Percentiles rank a stretch among this genome's conserved stretches.
Evolutionary conservation across 306 rosid genomes (phyloP).

Genomic region (Vigna mungo): DNA sequence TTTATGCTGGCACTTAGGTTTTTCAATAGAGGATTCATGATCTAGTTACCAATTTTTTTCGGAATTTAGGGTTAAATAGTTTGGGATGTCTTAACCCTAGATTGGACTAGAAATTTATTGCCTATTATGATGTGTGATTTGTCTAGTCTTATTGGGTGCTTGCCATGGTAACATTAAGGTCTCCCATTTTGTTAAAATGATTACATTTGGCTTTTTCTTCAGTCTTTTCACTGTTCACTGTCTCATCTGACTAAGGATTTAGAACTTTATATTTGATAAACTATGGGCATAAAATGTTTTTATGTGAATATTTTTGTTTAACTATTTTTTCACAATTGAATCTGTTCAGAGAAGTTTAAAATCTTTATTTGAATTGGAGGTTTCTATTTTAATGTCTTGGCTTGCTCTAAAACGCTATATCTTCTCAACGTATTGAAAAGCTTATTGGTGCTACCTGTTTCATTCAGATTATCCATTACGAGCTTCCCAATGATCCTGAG

Average conservation of each 20-base stretch:
- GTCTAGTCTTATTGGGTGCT: constrained; percentile 3
- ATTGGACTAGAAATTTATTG: constrained; percentile 1
- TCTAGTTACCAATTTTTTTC: constrained; percentile 4
- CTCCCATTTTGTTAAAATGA: constrained; percentile 6
- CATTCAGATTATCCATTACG: constrained; percentile 91
- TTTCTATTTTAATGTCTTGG: constrained; percentile 36
- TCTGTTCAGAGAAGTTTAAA: constrained; percentile 32
- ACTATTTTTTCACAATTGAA: constrained; percentile 27
- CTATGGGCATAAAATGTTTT: not conserved
- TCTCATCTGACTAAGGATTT: constrained; percentile 27
- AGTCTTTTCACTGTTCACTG: not conserved
- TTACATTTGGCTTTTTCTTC: constrained; percentile 13
- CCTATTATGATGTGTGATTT: constrained; percentile 5
- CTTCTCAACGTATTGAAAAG: constrained; percentile 37
- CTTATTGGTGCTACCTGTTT: constrained; percentile 19
- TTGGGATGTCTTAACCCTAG: constrained; percentile 14
- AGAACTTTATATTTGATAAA: constrained; percentile 7
- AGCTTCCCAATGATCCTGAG: constrained; percentile 99
- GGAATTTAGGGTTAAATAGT: constrained; percentile 2
- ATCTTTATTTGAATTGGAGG: constrained; percentile 23
- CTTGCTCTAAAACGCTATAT: constrained; percentile 29
- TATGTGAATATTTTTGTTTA: constrained; percentile 12
- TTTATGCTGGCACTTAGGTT: constrained; percentile 6
- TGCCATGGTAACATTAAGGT: not conserved
- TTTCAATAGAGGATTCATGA: constrained; percentile 30